Conservation (phyloP, 2,329 filamentous ascomycete genomes). For the Tricladium varicosporioides region DNA sequence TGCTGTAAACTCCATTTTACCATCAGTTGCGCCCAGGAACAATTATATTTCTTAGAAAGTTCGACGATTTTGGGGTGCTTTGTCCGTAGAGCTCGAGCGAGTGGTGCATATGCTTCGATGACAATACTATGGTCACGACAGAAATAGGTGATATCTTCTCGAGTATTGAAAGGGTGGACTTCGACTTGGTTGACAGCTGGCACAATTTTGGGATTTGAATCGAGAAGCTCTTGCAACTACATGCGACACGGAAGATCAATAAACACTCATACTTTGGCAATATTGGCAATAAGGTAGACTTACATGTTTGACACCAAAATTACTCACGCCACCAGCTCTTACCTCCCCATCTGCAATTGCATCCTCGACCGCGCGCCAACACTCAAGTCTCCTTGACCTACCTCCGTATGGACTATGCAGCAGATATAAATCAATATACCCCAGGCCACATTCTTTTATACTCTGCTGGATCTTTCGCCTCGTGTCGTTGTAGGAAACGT, state of each 20-base stretch:
- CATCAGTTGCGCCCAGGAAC: conserved; percentile 70
- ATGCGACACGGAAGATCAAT: no score
- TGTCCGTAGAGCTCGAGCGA: conserved; percentile 70
- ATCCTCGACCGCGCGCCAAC: conserved; percentile 76
- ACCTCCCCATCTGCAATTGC: conserved; percentile 71
- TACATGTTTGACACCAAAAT: conserved; percentile 73
- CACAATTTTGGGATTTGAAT: conserved; percentile 47
- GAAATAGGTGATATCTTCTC: conserved; percentile 61
- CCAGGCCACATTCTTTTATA: conserved; percentile 63
- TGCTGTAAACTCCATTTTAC: conserved; percentile 78
- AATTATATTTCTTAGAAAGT: conserved; percentile 66
- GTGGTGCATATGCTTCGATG: conserved; percentile 77
- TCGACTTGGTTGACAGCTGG: conserved; percentile 81
- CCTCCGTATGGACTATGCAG: conserved; percentile 75
- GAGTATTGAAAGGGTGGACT: conserved; percentile 79
- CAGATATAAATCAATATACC: conserved; percentile 77
- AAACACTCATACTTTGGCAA: background rate
- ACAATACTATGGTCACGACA: conserved; percentile 66
- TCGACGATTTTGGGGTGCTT: conserved; percentile 60
- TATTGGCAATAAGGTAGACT: conserved; percentile 29
- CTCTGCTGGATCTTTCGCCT: conserved; percentile 64
- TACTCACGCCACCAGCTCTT: conserved; percentile 71
- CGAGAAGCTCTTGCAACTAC: conserved; percentile 31
- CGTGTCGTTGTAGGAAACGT: conserved; percentile 63
- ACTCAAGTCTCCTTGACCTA: conserved; percentile 62